A percentile compares a stretch with the other conserved stretches of the same genome.
phyloP scores from a whole-genome alignment of 176 grass and related monocot genomes.

The Typha latifolia region DNA sequence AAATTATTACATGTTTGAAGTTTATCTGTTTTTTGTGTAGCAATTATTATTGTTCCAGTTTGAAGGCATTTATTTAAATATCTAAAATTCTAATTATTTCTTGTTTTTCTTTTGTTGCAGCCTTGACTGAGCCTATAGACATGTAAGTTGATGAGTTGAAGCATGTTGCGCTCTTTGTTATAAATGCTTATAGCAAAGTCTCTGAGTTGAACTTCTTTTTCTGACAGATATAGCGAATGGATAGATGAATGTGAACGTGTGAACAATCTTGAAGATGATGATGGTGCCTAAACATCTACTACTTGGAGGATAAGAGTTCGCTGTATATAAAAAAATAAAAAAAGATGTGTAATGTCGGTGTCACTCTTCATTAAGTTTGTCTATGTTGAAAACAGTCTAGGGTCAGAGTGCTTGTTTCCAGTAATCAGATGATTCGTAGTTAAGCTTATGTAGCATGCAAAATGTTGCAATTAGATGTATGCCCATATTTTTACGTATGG shows the following conservation, averaged over 20 bases:
- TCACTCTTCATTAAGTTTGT: too few relatives aligned
- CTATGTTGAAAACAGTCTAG: too few relatives aligned
- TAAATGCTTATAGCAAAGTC: background rate
- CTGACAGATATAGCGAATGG: conserved; percentile 71
- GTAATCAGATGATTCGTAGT: too few relatives aligned
- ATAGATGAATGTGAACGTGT: conserved; percentile 73
- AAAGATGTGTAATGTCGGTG: too few relatives aligned
- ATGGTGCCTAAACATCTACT: background rate
- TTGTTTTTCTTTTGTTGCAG: conserved; percentile 32
- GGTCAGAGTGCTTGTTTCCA: too few relatives aligned
- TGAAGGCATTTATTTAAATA: background rate
- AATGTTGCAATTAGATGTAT: too few relatives aligned
- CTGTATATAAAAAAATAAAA: too few relatives aligned
- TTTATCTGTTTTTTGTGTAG: background rate
- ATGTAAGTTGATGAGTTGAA: conserved; percentile 34
- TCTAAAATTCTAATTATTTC: background rate
- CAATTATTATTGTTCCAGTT: background rate
- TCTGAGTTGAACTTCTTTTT: background rate
- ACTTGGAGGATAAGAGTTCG: background rate
- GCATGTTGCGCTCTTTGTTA: background rate
- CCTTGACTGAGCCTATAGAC: conserved; percentile 63
- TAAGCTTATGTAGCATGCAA: too few relatives aligned
- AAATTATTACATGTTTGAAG: too few relatives aligned
- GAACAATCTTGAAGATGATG: conserved; percentile 58
- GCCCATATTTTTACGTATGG: too few relatives aligned